Evolutionary conservation across 2,329 filamentous ascomycete species (phyloP).

Genomic region (Cladosporium halotolerans): DNA sequence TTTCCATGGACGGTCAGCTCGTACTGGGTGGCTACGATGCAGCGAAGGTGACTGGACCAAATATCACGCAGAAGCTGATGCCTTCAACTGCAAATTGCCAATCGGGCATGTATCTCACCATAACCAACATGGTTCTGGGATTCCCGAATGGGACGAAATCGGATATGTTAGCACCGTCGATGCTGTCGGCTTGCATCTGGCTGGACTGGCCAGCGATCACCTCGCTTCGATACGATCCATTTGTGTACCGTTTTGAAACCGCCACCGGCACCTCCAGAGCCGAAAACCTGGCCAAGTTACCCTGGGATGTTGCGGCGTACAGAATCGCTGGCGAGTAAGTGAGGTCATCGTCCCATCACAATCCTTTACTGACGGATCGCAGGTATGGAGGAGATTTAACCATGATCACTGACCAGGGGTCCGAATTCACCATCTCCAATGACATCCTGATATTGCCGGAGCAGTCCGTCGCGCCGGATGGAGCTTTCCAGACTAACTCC

Average conservation of each 20-base stretch:
- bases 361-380: not conserved
- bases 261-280: not conserved
- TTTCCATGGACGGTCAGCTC: constrained; percentile 23
- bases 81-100: constrained; percentile 11
- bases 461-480: constrained; percentile 11
- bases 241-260: constrained; percentile 11
- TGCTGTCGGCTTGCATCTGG: constrained; percentile 14
- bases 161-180: constrained; percentile 5
- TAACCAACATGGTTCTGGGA: constrained; percentile 23
- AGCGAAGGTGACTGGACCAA: constrained; percentile 22
- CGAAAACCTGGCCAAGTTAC: not conserved
- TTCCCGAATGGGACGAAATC: constrained; percentile 23
- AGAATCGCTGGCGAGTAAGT: constrained; percentile 12
- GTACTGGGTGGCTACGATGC: constrained; percentile 28
- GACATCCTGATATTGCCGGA: constrained; percentile 13
- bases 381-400: constrained; percentile 13
- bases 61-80: constrained; percentile 17
- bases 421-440: constrained; percentile 13
- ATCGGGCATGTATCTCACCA: constrained; percentile 19
- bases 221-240: constrained; percentile 12
- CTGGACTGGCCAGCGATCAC: constrained; percentile 15
- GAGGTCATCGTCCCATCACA: not conserved
- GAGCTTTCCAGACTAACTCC: constrained; percentile 6
- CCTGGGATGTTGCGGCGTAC: constrained; percentile 2
- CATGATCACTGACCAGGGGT: constrained; percentile 4